Evolutionary conservation across 2,329 filamentous ascomycete genomes (phyloP).

Genomic region (Remersonia thermophila): DNA sequence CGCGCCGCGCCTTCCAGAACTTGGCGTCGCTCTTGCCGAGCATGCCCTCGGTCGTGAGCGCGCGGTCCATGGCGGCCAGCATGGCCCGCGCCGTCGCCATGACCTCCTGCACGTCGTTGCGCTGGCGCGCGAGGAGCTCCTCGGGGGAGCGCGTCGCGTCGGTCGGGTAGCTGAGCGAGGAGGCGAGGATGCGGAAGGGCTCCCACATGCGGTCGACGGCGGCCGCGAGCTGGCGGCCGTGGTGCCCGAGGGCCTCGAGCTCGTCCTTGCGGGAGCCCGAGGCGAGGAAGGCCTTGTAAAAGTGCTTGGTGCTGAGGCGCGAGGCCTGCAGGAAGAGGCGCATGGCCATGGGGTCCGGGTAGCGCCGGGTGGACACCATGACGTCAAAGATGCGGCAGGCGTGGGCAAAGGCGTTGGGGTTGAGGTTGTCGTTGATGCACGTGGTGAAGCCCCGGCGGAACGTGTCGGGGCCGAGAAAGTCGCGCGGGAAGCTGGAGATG

Average conservation of each 20-base stretch:
- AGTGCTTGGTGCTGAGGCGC: conserved; percentile 32
- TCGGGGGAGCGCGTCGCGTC: conserved; percentile 17
- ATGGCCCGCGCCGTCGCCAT: conserved; percentile 34
- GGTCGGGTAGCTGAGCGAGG: conserved; percentile 24
- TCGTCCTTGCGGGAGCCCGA: no score
- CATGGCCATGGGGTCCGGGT: conserved; percentile 40
- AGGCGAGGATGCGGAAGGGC: conserved; percentile 28
- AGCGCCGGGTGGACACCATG: conserved; percentile 37
- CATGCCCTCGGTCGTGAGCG: conserved; percentile 30
- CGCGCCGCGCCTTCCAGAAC: conserved; percentile 22
- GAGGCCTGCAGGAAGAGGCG: conserved; percentile 45
- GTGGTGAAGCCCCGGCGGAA: conserved; percentile 63
- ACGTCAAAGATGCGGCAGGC: conserved; percentile 52
- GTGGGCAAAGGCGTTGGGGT: conserved; percentile 53
- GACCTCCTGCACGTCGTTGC: conserved; percentile 28
- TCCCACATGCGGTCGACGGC: conserved; percentile 41
- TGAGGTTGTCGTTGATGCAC: conserved; percentile 66
- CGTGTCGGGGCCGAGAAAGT: conserved; percentile 35
- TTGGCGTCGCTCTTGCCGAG: conserved; percentile 4
- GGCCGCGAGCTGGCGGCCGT: conserved; percentile 36
- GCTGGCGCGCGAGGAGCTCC: conserved; percentile 15
- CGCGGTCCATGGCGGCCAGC: conserved; percentile 33
- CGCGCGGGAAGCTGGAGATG: conserved; percentile 41
- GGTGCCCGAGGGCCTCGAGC: conserved; percentile 21
- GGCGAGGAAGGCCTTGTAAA: conserved; percentile 19